A percentile compares a stretch with the other conserved stretches of the same genome.
Conservation (phyloP, 805 yeast species). For the Myxozyma melibiosi region DNA sequence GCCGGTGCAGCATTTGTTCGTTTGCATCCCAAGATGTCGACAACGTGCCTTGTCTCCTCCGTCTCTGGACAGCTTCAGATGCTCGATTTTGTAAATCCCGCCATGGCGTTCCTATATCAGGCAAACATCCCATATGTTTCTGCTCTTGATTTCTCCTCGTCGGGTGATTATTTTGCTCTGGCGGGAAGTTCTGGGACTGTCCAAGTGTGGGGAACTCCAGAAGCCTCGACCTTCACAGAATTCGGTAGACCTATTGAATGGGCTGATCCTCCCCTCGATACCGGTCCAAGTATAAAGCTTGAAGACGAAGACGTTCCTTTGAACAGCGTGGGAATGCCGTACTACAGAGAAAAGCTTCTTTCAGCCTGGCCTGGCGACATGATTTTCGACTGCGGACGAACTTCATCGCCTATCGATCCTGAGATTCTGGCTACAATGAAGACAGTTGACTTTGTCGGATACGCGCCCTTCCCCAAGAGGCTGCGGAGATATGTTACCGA, state of each 20-base stretch:
- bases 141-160: conserved; percentile 57
- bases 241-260: conserved; percentile 55
- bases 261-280: conserved; percentile 47
- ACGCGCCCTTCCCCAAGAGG: conserved; percentile 56
- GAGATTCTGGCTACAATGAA: conserved; percentile 48
- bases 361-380: conserved; percentile 77
- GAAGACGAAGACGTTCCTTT: conserved; percentile 50
- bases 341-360: conserved; percentile 70
- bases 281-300: conserved; percentile 8
- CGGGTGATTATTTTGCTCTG: conserved; percentile 78
- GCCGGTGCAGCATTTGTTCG: conserved; percentile 85
- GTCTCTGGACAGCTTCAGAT: conserved; percentile 81
- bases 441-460: conserved; percentile 44
- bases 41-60: conserved; percentile 73
- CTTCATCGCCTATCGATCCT: conserved; percentile 58
- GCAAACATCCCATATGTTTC: conserved; percentile 55
- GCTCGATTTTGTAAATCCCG: conserved; percentile 80
- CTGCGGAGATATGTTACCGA: conserved; percentile 41
- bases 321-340: conserved; percentile 81
- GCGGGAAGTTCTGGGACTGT: conserved; percentile 64
- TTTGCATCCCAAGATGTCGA: conserved; percentile 84
- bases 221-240: conserved; percentile 49
- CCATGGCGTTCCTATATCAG: conserved; percentile 65
- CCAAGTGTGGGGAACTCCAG: conserved; percentile 67
- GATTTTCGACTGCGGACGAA: conserved; percentile 63